Percentiles rank a stretch among this genome's conserved stretches.
These are phyloP conservation scores for Dactylellina cionopaga DNA, from an alignment of 2,329 filamentous ascomycete species.

Conservation along the genomic window DNA sequence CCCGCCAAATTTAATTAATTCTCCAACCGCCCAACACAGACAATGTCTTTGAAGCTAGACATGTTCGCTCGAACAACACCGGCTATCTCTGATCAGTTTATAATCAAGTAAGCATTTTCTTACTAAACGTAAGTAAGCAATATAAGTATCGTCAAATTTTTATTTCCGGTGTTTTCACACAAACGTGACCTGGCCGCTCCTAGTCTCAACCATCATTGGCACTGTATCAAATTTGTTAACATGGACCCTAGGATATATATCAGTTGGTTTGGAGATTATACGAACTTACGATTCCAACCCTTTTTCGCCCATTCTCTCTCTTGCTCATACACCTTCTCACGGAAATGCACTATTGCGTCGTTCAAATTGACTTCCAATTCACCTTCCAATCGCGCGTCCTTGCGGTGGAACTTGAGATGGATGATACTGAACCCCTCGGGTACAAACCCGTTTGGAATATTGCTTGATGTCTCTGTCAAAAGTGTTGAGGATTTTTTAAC, in stretches of 20 bases:
- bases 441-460: slow-evolving; percentile 43
- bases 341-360: slow-evolving; percentile 32
- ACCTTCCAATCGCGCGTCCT: slow-evolving; percentile 1
- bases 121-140: no score
- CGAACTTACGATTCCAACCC: slow-evolving; percentile 49
- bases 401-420: slow-evolving; percentile 30
- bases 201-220: slow-evolving; percentile 47
- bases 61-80: no score
- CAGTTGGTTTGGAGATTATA: neutral
- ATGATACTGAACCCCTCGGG: slow-evolving; percentile 41
- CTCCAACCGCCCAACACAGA: no score
- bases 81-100: no score
- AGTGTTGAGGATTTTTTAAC: slow-evolving; percentile 29
- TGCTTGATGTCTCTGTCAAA: slow-evolving; percentile 34
- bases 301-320: slow-evolving; percentile 44
- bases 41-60: no score
- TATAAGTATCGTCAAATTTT: no score
- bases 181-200: no score
- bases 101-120: no score
- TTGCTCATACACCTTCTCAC: slow-evolving; percentile 34
- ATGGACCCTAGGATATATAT: no score
- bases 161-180: no score
- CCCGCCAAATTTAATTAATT: no score
- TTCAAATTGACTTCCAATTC: slow-evolving; percentile 37
- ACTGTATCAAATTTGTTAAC: slow-evolving; percentile 21